Percentiles rank a stretch among this genome's conserved stretches.
Evolutionary conservation across 176 grass and related monocot genomes (phyloP).

Genomic region (Lolium rigidum): DNA sequence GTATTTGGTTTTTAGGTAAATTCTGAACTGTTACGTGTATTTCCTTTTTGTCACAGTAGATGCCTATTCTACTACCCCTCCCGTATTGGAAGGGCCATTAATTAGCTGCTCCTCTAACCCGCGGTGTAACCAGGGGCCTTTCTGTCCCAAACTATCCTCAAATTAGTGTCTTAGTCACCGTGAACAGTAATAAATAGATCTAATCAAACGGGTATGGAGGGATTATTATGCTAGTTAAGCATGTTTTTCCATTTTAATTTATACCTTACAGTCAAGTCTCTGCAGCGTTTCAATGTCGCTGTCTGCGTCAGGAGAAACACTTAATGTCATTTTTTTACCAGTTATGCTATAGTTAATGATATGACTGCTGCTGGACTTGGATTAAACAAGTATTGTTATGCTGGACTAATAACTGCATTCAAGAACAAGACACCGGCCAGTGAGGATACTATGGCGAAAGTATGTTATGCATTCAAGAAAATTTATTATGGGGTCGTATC

Average conservation of each 20-base stretch:
- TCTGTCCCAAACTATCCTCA: neutral
- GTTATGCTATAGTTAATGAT: conserved; percentile 90
- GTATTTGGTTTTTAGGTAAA: neutral
- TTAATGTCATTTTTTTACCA: conserved; percentile 51
- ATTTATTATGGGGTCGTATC: conserved; percentile 31
- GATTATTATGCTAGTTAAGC: conserved; percentile 19
- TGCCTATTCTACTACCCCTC: neutral
- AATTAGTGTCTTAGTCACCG: neutral
- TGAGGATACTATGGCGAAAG: conserved; percentile 73
- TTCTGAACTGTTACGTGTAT: neutral
- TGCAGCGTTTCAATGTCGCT: conserved; percentile 20
- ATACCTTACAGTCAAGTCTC: neutral
- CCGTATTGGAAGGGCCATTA: neutral
- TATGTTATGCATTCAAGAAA: conserved; percentile 31
- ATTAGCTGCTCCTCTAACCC: neutral
- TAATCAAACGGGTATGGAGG: neutral
- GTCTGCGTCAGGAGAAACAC: neutral
- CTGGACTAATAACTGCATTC: conserved; percentile 92
- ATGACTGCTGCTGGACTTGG: conserved; percentile 97
- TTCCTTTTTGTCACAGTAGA: neutral
- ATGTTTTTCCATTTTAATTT: conserved; percentile 23
- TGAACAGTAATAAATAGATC: neutral
- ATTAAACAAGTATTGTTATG: conserved; percentile 96
- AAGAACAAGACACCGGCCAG: conserved; percentile 85
- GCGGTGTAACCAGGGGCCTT: neutral